phyloP scores from a whole-genome alignment of 1,284 basidiomycete genomes.

The Mycena citricolor region DNA sequence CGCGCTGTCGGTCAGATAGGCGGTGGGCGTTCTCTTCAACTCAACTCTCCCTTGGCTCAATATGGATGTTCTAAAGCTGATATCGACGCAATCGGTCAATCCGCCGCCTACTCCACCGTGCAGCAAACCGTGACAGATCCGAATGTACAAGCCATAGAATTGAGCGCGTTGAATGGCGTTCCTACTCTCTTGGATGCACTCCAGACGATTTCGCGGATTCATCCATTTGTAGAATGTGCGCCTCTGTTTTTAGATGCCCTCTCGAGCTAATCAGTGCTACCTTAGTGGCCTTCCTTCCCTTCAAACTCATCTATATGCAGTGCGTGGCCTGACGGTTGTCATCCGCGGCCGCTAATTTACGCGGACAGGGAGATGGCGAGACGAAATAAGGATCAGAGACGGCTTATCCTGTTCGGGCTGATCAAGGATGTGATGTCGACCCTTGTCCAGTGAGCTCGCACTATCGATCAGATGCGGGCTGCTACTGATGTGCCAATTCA shows the following conservation, averaged over 20 bases:
- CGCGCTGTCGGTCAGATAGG: too few relatives aligned
- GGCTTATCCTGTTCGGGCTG: background rate
- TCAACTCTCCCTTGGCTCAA: too few relatives aligned
- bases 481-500: background rate
- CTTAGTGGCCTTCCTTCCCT: constrained; percentile 5
- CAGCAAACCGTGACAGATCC: too few relatives aligned
- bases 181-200: constrained; percentile 3
- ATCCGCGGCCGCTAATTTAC: background rate
- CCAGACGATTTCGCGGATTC: background rate
- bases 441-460: background rate
- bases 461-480: background rate
- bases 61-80: too few relatives aligned
- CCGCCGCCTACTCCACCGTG: too few relatives aligned
- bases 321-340: background rate
- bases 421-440: constrained; percentile 5
- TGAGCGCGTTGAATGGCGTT: constrained; percentile 2
- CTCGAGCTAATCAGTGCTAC: background rate
- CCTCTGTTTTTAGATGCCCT: background rate
- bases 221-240: constrained; percentile 8
- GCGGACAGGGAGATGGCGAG: background rate
- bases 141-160: background rate
- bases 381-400: constrained; percentile 3
- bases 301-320: constrained; percentile 1
- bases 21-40: too few relatives aligned
- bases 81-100: too few relatives aligned